Conservation (phyloP, 768 basidiomycete genomes). For the Hygrophorus russula region DNA sequence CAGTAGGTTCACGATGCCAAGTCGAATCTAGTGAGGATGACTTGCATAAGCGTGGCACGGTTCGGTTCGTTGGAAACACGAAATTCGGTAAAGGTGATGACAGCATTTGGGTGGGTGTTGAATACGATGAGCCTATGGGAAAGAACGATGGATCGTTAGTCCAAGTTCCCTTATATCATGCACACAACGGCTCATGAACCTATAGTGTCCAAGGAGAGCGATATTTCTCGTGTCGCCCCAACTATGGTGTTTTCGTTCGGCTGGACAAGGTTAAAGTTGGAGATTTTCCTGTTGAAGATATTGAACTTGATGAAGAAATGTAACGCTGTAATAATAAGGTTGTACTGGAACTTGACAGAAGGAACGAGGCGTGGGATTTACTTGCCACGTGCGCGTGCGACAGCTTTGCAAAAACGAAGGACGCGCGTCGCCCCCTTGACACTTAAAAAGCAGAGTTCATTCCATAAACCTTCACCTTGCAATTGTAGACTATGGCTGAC, state of each 20-base stretch:
- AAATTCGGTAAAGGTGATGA: conserved; percentile 50
- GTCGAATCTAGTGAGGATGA: conserved; percentile 63
- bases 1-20: conserved; percentile 70
- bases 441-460: not conserved
- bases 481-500: conserved; percentile 45
- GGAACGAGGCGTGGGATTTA: not conserved
- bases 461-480: conserved; percentile 11
- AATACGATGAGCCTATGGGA: conserved; percentile 92
- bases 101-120: conserved; percentile 82
- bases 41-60: conserved; percentile 69
- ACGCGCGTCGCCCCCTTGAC: conserved; percentile 8
- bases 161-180: conserved; percentile 1
- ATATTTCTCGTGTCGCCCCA: conserved; percentile 76
- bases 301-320: conserved; percentile 71
- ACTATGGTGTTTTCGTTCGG: conserved; percentile 79
- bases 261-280: conserved; percentile 75
- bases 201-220: conserved; percentile 68
- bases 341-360: not conserved
- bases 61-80: conserved; percentile 78
- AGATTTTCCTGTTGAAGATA: conserved; percentile 78
- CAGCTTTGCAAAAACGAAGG: conserved; percentile 1
- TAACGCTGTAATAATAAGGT: conserved; percentile 17
- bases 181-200: conserved; percentile 4
- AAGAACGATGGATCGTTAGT: conserved; percentile 94
- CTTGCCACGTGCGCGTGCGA: not conserved